Evolutionary conservation across 805 yeast species (phyloP), one percentile per base, ranked within the genome.

Genomic region (Ogataea polymorpha): DNA sequence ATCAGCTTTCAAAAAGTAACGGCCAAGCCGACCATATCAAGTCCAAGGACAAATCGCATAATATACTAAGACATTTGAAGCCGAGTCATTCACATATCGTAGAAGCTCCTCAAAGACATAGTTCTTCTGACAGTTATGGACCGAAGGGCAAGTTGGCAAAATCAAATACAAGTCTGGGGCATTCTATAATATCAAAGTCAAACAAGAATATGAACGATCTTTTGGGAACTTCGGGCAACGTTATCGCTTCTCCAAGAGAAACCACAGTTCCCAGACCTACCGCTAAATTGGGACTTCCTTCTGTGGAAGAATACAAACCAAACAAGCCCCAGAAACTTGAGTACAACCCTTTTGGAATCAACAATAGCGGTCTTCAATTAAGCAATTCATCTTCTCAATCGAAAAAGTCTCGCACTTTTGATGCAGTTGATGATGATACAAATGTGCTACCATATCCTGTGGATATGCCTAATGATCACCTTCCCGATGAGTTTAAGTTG

Each of bases 291-390:
- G 66, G 63, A 2, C 48, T 62, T 26, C 66, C 66, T 5, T 60
- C 66, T 4, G 47, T 61, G 28, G 49, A 53, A 21, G 58, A 51
- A 21, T 54, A 55, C 24, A 53, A 49, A 29, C 49, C 53, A 6
- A 33, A 40, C n/a, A 35, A 36, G 18, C 37, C 48, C 12, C 42
- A 41, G 27, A 78, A 75, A 43, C 67, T 79, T 54, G 74, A 72
- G 32, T 82, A 80, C 59, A 81, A 81, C 51, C 88, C 88, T 2
- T 82, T 77, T 55, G 88, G 87, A 1, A 32, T 71, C 32, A 73
- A 71, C 49, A 69, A 64, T 18, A 38, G 53, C 4, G 45, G 48
- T 13, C 39, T 40, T n/a, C 44, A 45, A 21, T 45, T 45, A 27
- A 37, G 36, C 35, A 14, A 34, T 11, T 30, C 43, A n/a, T 20